phyloP scores from a whole-genome alignment of 805 yeast genomes.

The Wickerhamomyces canadensis region DNA sequence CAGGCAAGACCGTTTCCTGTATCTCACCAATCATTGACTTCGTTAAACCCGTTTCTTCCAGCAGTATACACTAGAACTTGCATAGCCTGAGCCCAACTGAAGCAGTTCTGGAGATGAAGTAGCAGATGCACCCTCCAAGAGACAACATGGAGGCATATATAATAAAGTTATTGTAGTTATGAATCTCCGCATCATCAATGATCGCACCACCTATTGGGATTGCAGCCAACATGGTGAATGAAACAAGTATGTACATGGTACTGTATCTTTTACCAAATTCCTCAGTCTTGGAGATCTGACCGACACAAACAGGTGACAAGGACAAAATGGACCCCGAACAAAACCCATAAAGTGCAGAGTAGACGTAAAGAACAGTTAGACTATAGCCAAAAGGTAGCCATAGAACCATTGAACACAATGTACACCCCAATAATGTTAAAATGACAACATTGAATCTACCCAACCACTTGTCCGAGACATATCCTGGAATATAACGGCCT shows the following conservation, averaged over 20 bases:
- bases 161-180: constrained; percentile 38
- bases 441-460: constrained; percentile 52
- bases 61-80: constrained; percentile 28
- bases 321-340: constrained; percentile 52
- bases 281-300: constrained; percentile 49
- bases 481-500: constrained; percentile 42
- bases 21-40: no score
- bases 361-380: constrained; percentile 35
- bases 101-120: constrained; percentile 34
- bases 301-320: constrained; percentile 53
- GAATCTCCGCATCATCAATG: constrained; percentile 29
- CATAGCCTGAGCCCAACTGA: constrained; percentile 37
- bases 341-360: constrained; percentile 47
- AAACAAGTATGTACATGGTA: constrained; percentile 51
- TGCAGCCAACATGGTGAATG: constrained; percentile 42
- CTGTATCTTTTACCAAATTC: constrained; percentile 53
- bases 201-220: constrained; percentile 48
- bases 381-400: constrained; percentile 40
- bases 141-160: constrained; percentile 38
- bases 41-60: no score
- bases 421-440: constrained; percentile 28
- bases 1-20: no score
- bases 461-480: constrained; percentile 35
- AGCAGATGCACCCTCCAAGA: constrained; percentile 31
- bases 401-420: constrained; percentile 29